Percentiles rank a stretch among this genome's conserved stretches.
These are phyloP conservation scores for Diacronema lutheri DNA, from an alignment of 78 protist species.

Conservation along the genomic window DNA sequence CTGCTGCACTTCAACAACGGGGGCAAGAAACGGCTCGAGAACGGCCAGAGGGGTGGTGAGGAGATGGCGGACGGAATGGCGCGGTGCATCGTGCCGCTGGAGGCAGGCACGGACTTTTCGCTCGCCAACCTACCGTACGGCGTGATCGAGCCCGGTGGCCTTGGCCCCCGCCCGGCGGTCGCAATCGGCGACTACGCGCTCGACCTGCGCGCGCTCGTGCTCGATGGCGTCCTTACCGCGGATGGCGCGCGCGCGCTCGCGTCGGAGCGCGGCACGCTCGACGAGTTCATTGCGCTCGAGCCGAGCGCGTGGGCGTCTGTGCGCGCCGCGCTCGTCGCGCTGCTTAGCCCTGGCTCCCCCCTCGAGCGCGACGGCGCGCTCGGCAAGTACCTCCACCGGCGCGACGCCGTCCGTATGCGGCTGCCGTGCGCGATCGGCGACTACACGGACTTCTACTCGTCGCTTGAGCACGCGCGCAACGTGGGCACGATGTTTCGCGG, in stretches of 20 bases:
- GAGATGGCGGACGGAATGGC: too few species aligned
- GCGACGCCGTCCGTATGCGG: conserved; percentile 39
- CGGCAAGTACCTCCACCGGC: conserved; percentile 43
- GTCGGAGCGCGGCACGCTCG: conserved; percentile 35
- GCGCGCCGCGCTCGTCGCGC: conserved; percentile 30
- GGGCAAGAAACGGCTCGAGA: too few species aligned
- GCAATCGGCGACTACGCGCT: conserved; percentile 84
- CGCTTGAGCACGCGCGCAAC: conserved; percentile 88
- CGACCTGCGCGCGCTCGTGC: conserved; percentile 64
- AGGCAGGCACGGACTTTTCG: conserved; percentile 76
- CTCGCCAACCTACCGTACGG: conserved; percentile 91
- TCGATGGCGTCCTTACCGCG: conserved; percentile 28
- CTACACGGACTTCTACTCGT: conserved; percentile 93
- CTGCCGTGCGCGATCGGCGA: conserved; percentile 76
- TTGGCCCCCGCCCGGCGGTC: conserved; percentile 60
- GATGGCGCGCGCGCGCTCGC: not conserved
- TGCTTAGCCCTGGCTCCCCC: conserved; percentile 38
- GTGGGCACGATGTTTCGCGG: conserved; percentile 75
- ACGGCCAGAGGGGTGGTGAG: too few species aligned
- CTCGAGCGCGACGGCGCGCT: conserved; percentile 9
- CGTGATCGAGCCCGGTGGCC: conserved; percentile 30
- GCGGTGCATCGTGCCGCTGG: too few species aligned
- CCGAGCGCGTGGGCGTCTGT: conserved; percentile 66
- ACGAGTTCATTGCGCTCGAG: conserved; percentile 74
- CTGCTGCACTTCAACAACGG: too few species aligned